Base-by-base conservation (phyloP, 73 alveolate genomes). In the Paramecium octaurelia region DNA sequence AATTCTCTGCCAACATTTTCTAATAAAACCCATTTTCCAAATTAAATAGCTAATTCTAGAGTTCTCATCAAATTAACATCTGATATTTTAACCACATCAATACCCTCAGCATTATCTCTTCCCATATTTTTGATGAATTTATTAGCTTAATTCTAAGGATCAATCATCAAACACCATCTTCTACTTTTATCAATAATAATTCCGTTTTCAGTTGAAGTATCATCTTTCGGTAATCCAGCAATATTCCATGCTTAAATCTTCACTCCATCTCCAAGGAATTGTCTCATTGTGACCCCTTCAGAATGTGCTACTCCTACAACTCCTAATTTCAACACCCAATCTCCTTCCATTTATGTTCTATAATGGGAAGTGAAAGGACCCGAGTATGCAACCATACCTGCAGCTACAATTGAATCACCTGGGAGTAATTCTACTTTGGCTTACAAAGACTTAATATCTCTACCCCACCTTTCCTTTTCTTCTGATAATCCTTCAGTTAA, bases 161-260 rank as follows among this genome's bases (percentile, higher is more conserved):
- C 99, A 85, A 99, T 98, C 99, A 99, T 98, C 90, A 99, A 97
- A 12, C 99, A 99, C 99, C 99, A 99, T 88, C 99, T 94, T 95
- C 99, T 96, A 44, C 99, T 90, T 86, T 97, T 98, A 90, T 95
- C 98, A 94, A 98, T 96, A 27, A 98, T 98, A 64, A 98, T 98
- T 48, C 98, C 99, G 92, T 98, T 98, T 95, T 98, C 99, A 46
- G 98, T 98, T 35, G 99, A 96, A 34, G 98, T 95, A 50, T 97
- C 96, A 94, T 98, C 99, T 92, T 98, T 98, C 12, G 99, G 99
- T 54, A 89, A 64, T 42, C 94, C 94, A 44, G 94, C 94, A 2
- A 89, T 89, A 73, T 89, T 89, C 94, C 94, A 89, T 69, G 86
- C 80, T 44, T 89, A 70, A 18, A 89, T 89, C 34, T 89, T 89